Evolutionary conservation across 345 rosid species (phyloP).

Genomic region (Lepidium didymum): DNA sequence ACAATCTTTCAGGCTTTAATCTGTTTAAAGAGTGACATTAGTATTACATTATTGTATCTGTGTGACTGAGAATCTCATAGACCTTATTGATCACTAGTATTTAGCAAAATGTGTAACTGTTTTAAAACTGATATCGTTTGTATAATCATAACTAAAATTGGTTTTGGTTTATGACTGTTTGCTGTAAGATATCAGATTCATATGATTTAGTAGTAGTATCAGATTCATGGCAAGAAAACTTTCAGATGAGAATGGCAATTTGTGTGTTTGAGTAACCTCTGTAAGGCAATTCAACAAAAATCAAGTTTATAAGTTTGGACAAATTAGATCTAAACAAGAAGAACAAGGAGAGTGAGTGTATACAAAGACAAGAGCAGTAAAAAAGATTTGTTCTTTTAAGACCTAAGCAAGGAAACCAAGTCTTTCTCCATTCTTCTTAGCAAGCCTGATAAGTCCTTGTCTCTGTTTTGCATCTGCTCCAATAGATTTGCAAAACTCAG

Average conservation of each 20-base stretch:
- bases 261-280: not conserved
- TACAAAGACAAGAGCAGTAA: not conserved
- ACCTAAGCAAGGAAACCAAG: slow-evolving; percentile 88
- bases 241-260: not conserved
- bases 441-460: slow-evolving; percentile 91
- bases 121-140: no score
- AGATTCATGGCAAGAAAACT: not conserved
- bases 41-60: not conserved
- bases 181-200: not conserved
- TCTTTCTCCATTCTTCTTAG: slow-evolving; percentile 95
- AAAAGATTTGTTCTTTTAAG: not conserved
- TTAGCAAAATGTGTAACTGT: no score
- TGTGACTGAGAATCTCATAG: not conserved
- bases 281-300: not conserved
- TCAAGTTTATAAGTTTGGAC: slow-evolving; percentile 7
- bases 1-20: not conserved
- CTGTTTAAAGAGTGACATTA: not conserved
- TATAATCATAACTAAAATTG: no score
- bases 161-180: not conserved
- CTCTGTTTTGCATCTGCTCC: slow-evolving; percentile 97
- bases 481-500: slow-evolving; percentile 89
- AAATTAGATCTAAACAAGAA: slow-evolving; percentile 19
- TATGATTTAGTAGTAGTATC: not conserved
- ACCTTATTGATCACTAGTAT: not conserved
- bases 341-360: not conserved